Percentiles rank a stretch among this genome's conserved stretches.
These are phyloP conservation scores for Sporothrix protearum DNA, from an alignment of 2,329 filamentous ascomycete species.

Conservation along the genomic window DNA sequence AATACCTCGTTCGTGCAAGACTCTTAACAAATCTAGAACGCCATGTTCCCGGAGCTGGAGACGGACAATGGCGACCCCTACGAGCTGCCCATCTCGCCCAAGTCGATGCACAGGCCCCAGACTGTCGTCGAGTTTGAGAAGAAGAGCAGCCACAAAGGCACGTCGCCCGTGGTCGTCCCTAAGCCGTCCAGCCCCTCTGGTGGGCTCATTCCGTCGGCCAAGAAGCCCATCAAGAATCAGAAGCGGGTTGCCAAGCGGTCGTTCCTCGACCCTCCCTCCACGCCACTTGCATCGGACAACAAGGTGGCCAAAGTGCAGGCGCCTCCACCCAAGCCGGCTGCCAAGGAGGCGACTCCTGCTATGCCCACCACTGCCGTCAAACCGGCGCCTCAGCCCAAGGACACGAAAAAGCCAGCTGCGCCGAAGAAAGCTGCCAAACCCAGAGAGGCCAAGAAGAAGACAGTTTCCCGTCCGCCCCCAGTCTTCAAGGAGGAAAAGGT, in stretches of 20 bases:
- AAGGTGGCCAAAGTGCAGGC: neutral
- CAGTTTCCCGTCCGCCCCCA: neutral
- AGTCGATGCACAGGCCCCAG: neutral
- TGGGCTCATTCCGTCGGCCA: neutral
- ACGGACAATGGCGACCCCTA: conserved; percentile 19
- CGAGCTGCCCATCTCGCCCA: conserved; percentile 20
- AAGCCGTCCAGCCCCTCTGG: conserved; percentile 13
- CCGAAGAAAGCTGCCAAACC: neutral
- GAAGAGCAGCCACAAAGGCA: neutral
- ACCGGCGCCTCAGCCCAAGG: neutral
- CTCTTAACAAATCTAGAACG: neutral
- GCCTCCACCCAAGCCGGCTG: neutral
- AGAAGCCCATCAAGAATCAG: conserved; percentile 14
- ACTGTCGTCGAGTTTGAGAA: neutral
- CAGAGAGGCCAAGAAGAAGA: conserved; percentile 7
- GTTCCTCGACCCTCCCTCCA: conserved; percentile 19
- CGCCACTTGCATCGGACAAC: neutral
- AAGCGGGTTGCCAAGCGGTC: conserved; percentile 24
- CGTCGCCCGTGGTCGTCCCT: neutral
- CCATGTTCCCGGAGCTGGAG: conserved; percentile 7
- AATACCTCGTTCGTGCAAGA: neutral
- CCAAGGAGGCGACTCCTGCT: neutral
- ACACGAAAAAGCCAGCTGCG: neutral
- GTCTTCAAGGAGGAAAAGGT: neutral
- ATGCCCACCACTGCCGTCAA: neutral